These are phyloP conservation scores for Claviceps pazoutovae DNA, from an alignment of 2,329 filamentous ascomycete species.

Conservation along the genomic window DNA sequence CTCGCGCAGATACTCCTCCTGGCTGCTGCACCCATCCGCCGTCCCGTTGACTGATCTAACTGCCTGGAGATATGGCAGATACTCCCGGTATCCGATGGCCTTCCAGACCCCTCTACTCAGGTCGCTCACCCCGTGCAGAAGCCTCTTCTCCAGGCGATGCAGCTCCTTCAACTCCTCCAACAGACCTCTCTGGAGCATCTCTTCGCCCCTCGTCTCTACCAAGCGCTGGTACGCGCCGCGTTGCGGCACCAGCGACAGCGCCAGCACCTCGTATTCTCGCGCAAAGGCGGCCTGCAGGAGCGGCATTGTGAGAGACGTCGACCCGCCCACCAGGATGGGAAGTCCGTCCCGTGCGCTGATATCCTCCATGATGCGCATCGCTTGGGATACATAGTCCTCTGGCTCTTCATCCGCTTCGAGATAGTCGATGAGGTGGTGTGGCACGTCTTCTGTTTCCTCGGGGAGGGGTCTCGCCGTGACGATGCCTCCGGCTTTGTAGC, in stretches of 20 bases:
- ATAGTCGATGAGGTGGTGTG: constrained; percentile 1
- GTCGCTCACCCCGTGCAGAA: not conserved
- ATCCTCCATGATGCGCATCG: not conserved
- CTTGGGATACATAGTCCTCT: not conserved
- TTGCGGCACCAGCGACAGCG: not conserved
- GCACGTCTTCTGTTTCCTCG: not conserved
- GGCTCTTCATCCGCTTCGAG: constrained; percentile 1
- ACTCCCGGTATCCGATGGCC: not conserved
- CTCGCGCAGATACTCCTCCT: not conserved
- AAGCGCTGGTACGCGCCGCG: not conserved
- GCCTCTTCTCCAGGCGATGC: not conserved
- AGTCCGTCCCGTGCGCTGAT: not conserved
- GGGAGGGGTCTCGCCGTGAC: not conserved
- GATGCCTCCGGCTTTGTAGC: not conserved
- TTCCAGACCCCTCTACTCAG: not conserved
- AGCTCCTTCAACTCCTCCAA: not conserved
- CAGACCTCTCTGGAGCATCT: not conserved
- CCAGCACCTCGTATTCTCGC: not conserved
- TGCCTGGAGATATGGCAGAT: not conserved
- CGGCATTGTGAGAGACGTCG: constrained; percentile 1
- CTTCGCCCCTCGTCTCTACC: not conserved
- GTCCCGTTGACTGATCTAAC: not conserved
- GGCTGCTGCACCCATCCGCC: not conserved
- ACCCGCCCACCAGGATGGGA: not conserved
- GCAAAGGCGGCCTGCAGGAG: not conserved